Evolutionary conservation across 257 asterid species (phyloP).

Genomic region (Osmanthus fragrans): DNA sequence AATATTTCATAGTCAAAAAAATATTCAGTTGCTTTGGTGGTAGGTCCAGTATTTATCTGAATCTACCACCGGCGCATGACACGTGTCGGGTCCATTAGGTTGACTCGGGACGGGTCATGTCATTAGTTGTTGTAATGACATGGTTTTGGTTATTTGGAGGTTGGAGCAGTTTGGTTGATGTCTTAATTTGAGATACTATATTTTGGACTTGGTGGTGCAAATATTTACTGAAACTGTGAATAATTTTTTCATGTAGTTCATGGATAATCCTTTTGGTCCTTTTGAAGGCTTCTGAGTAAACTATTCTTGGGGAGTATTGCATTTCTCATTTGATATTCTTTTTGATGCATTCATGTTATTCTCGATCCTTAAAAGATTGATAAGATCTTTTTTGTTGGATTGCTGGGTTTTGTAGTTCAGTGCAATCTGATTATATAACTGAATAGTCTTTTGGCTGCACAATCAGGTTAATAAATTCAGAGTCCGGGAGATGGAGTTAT

Average conservation of each 20-base stretch:
- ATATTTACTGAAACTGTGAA: not conserved
- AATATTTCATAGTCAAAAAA: too few relatives aligned
- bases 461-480: conserved; percentile 82
- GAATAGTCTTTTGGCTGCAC: conserved; percentile 19
- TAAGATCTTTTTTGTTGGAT: not conserved
- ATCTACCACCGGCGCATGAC: too few relatives aligned
- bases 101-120: too few relatives aligned
- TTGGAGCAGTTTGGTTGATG: not conserved
- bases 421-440: conserved; percentile 14
- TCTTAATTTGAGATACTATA: conserved; percentile 9
- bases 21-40: too few relatives aligned
- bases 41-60: too few relatives aligned
- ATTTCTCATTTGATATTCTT: conserved; percentile 3
- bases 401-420: not conserved
- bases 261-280: conserved; percentile 3
- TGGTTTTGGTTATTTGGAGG: conserved; percentile 8
- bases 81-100: too few relatives aligned
- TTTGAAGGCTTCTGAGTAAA: not conserved
- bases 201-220: not conserved
- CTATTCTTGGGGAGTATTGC: not conserved
- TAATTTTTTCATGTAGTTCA: not conserved
- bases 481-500: conserved; percentile 86
- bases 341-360: not conserved
- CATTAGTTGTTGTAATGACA: not conserved
- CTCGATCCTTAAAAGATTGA: not conserved